These are phyloP conservation scores for Bjerkandera adusta DNA, from an alignment of 1,284 basidiomycete genomes.

Conservation along the genomic window DNA sequence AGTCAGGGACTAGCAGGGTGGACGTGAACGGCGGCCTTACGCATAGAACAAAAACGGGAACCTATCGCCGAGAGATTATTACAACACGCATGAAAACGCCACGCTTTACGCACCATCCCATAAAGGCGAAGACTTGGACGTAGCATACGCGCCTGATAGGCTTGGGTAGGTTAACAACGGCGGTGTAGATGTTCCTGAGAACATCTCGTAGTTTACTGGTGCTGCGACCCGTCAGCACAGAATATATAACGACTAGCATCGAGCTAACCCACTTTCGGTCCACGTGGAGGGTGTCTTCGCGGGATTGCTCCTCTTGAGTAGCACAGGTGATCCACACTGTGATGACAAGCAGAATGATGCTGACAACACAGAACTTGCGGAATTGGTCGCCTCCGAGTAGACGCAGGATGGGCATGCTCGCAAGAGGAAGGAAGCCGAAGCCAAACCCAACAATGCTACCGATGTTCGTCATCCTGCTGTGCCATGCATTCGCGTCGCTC, in stretches of 20 bases:
- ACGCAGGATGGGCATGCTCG: conserved; percentile 68
- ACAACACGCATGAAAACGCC: conserved; percentile 5
- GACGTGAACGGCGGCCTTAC: conserved; percentile 36
- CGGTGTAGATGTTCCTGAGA: conserved; percentile 71
- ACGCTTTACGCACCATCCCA: conserved; percentile 70
- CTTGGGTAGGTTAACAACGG: conserved; percentile 73
- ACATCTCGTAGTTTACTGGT: conserved; percentile 59
- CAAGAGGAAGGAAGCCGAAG: conserved; percentile 87
- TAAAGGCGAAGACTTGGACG: conserved; percentile 89
- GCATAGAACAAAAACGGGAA: conserved; percentile 95
- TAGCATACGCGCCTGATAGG: conserved; percentile 87
- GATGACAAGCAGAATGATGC: conserved; percentile 72
- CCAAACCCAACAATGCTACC: conserved; percentile 93
- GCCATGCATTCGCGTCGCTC: conserved; percentile 96
- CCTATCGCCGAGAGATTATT: conserved; percentile 39
- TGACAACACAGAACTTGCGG: conserved; percentile 91
- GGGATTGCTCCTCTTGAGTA: conserved; percentile 75
- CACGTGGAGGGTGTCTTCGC: conserved; percentile 38
- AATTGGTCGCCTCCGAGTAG: conserved; percentile 94
- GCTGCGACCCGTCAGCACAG: conserved; percentile 22
- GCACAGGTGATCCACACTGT: conserved; percentile 89
- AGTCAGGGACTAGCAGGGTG: conserved; percentile 1
- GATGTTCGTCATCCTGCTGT: conserved; percentile 92
- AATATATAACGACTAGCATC: neutral
- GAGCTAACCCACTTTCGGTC: conserved; percentile 38